Base-by-base conservation (phyloP, 768 basidiomycete genomes). In the Amanita brunnescens region DNA sequence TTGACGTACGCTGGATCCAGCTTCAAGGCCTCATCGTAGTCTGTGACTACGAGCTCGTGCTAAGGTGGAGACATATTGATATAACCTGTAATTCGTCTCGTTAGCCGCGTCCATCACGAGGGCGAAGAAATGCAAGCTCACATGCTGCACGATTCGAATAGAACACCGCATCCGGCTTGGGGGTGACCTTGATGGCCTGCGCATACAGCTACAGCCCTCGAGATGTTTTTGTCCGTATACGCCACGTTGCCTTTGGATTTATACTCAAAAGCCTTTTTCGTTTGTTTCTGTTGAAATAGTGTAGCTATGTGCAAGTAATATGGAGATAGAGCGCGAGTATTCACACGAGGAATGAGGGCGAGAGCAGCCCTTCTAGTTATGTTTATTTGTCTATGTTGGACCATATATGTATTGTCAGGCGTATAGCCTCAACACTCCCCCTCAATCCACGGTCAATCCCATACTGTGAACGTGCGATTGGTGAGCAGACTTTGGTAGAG, bases 101-200 rank as follows among this genome's bases (percentile, higher is more conserved):
- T 38, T 26, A 9, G 21, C 20, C 4, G 4, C 6, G 10, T 21
- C 0, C 3, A 16, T 29, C 7, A 13, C 10, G n/a, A 6, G 6
- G n/a, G 23, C 18, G 20, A 26, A 16, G 35, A 18, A 32, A 50
- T 5, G 73, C 85, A 50, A 29, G 7, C 26, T 29, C 54, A 91
- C 95, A 97, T 55, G 96, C 96, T 35, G 95, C 96, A 47, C 96
- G 85, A 68, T 99, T 99, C 68, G 89, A 91, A 78, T 83, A 97
- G 71, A 86, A 99, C 29, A 97, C 91, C 24, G 96, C 85, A 61
- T 95, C 91, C 5, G 84, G 80, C 63, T 80, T 83, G 6, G 87
- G 83, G 3, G 87, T 74, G 16, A 87, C 74, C 41, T 77, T 72
- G 55, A 91, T 89, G 32, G 88, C 88, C 52, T 77, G 79, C 9